Conservation (phyloP, 306 rosid species). For the Prunus armeniaca region DNA sequence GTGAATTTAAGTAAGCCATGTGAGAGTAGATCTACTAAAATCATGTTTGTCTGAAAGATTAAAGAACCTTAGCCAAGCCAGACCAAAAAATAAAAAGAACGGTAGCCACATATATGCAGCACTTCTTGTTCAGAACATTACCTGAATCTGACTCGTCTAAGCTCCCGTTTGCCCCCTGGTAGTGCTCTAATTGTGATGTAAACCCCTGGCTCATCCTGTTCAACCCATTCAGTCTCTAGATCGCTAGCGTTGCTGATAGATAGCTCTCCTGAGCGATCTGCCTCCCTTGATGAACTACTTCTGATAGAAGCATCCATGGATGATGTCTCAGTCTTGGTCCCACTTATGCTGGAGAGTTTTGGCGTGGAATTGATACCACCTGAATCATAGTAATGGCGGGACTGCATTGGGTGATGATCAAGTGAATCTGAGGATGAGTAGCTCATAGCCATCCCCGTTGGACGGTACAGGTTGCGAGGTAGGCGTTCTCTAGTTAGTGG, state of each 20-base stretch:
- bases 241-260: conserved; percentile 97
- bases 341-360: conserved; percentile 61
- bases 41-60: too few species aligned
- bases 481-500: conserved; percentile 69
- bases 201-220: conserved; percentile 96
- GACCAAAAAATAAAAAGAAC: too few species aligned
- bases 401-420: conserved; percentile 58
- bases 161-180: conserved; percentile 85
- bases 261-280: conserved; percentile 79
- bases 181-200: conserved; percentile 87
- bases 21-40: too few species aligned
- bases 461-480: conserved; percentile 58
- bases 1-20: neutral
- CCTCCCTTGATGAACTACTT: conserved; percentile 75
- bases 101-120: neutral
- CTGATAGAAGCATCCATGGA: conserved; percentile 84
- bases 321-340: conserved; percentile 59
- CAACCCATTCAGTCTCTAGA: conserved; percentile 96
- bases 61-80: too few species aligned
- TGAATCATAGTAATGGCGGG: conserved; percentile 56
- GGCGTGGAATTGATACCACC: conserved; percentile 60
- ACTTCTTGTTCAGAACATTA: conserved; percentile 23
- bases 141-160: conserved; percentile 96
- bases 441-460: conserved; percentile 53
- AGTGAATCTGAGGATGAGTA: conserved; percentile 86